A percentile compares a stretch with the other conserved stretches of the same genome.
phyloP scores from a whole-genome alignment of 257 asterid genomes.

The Marsdenia floribunda region DNA sequence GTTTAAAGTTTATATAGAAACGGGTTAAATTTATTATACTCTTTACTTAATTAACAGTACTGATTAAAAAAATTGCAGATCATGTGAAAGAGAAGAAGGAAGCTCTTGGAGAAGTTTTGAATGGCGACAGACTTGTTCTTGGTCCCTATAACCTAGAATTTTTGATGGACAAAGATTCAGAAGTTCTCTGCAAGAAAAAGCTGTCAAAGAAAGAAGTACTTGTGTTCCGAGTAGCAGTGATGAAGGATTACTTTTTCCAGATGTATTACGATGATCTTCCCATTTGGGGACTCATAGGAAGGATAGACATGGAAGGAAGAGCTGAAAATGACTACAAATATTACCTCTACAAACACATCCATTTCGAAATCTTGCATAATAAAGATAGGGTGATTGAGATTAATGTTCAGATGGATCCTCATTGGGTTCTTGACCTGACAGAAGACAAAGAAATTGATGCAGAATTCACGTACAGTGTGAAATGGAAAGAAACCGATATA shows the following conservation, averaged over 20 bases:
- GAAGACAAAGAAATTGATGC: slow-evolving; percentile 30
- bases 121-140: slow-evolving; percentile 65
- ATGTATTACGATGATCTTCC: slow-evolving; percentile 85
- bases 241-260: slow-evolving; percentile 69
- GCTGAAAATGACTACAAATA: slow-evolving; percentile 58
- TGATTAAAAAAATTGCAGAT: slow-evolving; percentile 28
- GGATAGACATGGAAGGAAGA: slow-evolving; percentile 61
- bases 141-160: slow-evolving; percentile 74
- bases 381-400: slow-evolving; percentile 71
- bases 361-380: slow-evolving; percentile 55
- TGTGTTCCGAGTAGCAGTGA: slow-evolving; percentile 54
- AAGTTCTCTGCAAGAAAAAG: slow-evolving; percentile 44
- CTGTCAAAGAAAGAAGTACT: slow-evolving; percentile 52
- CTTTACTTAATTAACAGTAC: too few species aligned
- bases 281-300: slow-evolving; percentile 74
- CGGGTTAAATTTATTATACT: too few species aligned
- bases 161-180: slow-evolving; percentile 51
- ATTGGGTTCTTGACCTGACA: slow-evolving; percentile 41
- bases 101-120: slow-evolving; percentile 64
- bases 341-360: slow-evolving; percentile 58
- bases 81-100: slow-evolving; percentile 69
- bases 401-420: slow-evolving; percentile 63
- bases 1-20: too few species aligned
- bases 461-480: slow-evolving; percentile 28
- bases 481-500: slow-evolving; percentile 31